Percentiles rank a stretch among this genome's conserved stretches.
phyloP scores from a whole-genome alignment of 2,329 filamentous ascomycete genomes.

The Fusarium verrucosum region DNA sequence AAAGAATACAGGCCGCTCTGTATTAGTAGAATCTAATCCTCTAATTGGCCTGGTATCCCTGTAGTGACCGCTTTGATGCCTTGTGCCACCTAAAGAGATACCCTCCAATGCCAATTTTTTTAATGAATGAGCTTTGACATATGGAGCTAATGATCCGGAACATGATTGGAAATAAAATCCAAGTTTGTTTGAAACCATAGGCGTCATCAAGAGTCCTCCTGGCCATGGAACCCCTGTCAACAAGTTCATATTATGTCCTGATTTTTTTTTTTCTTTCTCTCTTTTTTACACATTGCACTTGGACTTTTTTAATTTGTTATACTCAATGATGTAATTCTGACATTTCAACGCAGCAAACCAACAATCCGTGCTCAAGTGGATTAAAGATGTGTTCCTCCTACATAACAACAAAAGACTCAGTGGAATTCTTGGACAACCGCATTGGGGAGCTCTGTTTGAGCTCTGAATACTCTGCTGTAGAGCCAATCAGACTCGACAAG shows the following conservation, averaged over 20 bases:
- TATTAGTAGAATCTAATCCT: too few species aligned
- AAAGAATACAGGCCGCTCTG: too few species aligned
- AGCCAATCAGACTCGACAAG: conserved; percentile 33
- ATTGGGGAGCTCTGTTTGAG: conserved; percentile 30
- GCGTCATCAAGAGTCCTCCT: conserved; percentile 35
- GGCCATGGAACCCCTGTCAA: not conserved
- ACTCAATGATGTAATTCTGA: conserved; percentile 21
- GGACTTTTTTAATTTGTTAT: not conserved
- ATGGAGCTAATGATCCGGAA: conserved; percentile 17
- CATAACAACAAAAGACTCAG: conserved; percentile 10
- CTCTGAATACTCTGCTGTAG: too few species aligned
- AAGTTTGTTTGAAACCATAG: conserved; percentile 16
- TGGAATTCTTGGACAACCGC: conserved; percentile 30
- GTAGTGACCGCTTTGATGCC: too few species aligned
- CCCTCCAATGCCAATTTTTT: conserved; percentile 23
- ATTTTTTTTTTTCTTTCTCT: not conserved
- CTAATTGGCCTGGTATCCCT: too few species aligned
- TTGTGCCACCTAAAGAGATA: too few species aligned
- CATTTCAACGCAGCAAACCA: not conserved
- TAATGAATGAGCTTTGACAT: conserved; percentile 10
- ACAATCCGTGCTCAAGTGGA: not conserved
- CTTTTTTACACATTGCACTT: conserved; percentile 1
- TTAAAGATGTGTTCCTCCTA: conserved; percentile 15
- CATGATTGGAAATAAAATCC: conserved; percentile 8
- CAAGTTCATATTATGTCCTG: not conserved